These are phyloP conservation scores for Chaetoceros muelleri DNA, from an alignment of 108 stramenopile genomes.

Conservation along the genomic window DNA sequence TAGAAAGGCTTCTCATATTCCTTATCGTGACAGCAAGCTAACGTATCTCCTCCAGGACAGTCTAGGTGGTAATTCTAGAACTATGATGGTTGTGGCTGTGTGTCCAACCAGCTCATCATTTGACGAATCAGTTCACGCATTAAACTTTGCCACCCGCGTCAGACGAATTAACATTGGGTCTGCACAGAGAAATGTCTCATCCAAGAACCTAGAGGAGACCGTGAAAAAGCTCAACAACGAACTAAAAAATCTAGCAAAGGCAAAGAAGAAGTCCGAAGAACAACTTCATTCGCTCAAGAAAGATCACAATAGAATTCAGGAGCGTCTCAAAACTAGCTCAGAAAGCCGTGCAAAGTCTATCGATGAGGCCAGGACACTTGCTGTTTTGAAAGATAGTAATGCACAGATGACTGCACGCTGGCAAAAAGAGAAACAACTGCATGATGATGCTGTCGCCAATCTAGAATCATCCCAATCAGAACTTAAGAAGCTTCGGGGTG, in stretches of 20 bases:
- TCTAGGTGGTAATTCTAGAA: slow-evolving; percentile 92
- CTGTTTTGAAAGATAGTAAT: slow-evolving; percentile 65
- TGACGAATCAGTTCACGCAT: slow-evolving; percentile 94
- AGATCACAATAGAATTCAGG: slow-evolving; percentile 72
- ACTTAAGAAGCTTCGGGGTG: slow-evolving; percentile 36
- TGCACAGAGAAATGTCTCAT: slow-evolving; percentile 73
- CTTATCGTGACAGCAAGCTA: slow-evolving; percentile 92
- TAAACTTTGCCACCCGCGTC: slow-evolving; percentile 96
- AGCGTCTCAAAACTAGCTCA: slow-evolving; percentile 46
- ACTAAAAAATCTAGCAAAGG: slow-evolving; percentile 57
- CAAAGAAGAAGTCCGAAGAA: slow-evolving; percentile 68
- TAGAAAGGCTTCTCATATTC: slow-evolving; percentile 81
- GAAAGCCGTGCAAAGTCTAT: slow-evolving; percentile 40
- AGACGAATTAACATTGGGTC: slow-evolving; percentile 84
- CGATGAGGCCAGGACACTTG: slow-evolving; percentile 63
- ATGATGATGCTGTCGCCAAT: slow-evolving; percentile 63
- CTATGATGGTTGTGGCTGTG: slow-evolving; percentile 94
- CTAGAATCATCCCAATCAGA: slow-evolving; percentile 52
- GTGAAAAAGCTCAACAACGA: slow-evolving; percentile 77
- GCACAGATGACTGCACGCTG: slow-evolving; percentile 71
- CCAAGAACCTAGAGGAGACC: slow-evolving; percentile 86
- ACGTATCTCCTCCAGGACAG: slow-evolving; percentile 93
- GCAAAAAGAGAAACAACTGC: slow-evolving; percentile 75
- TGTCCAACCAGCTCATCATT: slow-evolving; percentile 76
- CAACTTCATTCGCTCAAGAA: slow-evolving; percentile 62